These are phyloP conservation scores for Aspergillus ellipticus DNA, from an alignment of 495 filamentous ascomycete species.

Conservation along the genomic window DNA sequence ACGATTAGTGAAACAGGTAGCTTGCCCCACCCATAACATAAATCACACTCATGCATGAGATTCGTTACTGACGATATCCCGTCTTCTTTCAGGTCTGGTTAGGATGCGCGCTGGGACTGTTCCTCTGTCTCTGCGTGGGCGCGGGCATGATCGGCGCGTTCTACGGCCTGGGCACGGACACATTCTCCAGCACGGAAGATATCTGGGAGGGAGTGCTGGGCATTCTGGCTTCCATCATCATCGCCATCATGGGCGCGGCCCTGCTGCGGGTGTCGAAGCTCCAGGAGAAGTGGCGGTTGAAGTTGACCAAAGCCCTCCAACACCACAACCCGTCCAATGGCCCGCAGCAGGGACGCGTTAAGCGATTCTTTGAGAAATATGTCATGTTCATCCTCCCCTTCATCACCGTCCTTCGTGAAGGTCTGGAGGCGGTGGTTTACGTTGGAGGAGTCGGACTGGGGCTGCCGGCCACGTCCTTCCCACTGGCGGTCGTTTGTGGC, in stretches of 20 bases:
- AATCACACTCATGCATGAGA: not conserved
- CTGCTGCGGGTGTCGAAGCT: constrained; percentile 79
- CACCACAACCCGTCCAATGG: constrained; percentile 36
- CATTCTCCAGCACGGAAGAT: constrained; percentile 62
- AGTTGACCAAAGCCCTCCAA: constrained; percentile 61
- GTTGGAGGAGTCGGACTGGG: constrained; percentile 75
- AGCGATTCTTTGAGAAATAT: constrained; percentile 69
- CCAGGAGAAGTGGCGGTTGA: constrained; percentile 79
- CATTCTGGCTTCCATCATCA: constrained; percentile 69
- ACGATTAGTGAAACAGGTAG: constrained; percentile 67
- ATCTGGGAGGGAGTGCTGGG: constrained; percentile 77
- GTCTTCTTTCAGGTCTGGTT: constrained; percentile 62
- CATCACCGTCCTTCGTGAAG: constrained; percentile 78
- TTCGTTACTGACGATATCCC: not conserved
- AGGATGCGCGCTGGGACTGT: constrained; percentile 59
- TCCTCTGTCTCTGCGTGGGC: constrained; percentile 65
- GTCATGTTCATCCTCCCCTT: constrained; percentile 80
- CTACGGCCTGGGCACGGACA: constrained; percentile 64
- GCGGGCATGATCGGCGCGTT: constrained; percentile 75
- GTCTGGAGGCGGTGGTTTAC: constrained; percentile 78
- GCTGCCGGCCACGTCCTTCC: constrained; percentile 69
- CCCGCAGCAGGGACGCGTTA: constrained; percentile 39
- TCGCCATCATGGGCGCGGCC: constrained; percentile 73
- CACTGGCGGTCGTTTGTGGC: constrained; percentile 67
- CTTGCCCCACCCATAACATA: not conserved